phyloP scores from a whole-genome alignment of 306 rosid genomes.

The Malus sylvestris region DNA sequence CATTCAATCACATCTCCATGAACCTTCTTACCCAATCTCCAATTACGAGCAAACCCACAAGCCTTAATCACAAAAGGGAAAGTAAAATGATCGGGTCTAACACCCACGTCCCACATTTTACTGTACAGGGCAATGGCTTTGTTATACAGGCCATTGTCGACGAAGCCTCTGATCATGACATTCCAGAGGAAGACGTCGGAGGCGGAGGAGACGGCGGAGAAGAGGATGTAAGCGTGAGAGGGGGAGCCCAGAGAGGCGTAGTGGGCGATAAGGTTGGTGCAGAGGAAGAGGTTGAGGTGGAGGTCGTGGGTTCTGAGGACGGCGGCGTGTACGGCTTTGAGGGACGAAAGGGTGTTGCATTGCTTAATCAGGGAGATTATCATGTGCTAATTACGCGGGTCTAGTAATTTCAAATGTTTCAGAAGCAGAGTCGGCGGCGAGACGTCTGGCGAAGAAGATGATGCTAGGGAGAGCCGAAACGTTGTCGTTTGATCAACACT shows the following conservation, averaged over 20 bases:
- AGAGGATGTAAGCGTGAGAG: conserved; percentile 28
- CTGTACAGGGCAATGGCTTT: conserved; percentile 19
- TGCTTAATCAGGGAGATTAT: conserved; percentile 15
- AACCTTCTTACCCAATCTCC: conserved; percentile 15
- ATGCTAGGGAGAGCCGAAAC: too few species aligned
- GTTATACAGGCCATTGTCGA: conserved; percentile 21
- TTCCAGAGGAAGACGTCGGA: conserved; percentile 32
- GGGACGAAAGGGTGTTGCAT: conserved; percentile 19
- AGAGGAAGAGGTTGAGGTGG: conserved; percentile 27
- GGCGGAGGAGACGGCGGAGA: conserved; percentile 4
- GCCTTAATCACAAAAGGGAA: conserved; percentile 41
- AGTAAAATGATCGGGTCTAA: conserved; percentile 28
- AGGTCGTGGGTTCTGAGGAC: conserved; percentile 24
- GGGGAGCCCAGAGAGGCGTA: conserved; percentile 30
- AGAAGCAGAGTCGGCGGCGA: too few species aligned
- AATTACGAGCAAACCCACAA: conserved; percentile 12
- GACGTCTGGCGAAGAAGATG: too few species aligned
- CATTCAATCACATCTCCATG: conserved; percentile 14
- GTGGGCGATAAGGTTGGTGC: conserved; percentile 37
- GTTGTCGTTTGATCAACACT: too few species aligned
- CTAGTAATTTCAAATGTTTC: background rate
- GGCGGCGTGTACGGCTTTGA: conserved; percentile 31
- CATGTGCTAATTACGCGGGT: background rate
- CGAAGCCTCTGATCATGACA: conserved; percentile 37
- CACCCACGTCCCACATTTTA: conserved; percentile 20